phyloP scores from a whole-genome alignment of 768 basidiomycete species.

The Auricularia heimuer region DNA sequence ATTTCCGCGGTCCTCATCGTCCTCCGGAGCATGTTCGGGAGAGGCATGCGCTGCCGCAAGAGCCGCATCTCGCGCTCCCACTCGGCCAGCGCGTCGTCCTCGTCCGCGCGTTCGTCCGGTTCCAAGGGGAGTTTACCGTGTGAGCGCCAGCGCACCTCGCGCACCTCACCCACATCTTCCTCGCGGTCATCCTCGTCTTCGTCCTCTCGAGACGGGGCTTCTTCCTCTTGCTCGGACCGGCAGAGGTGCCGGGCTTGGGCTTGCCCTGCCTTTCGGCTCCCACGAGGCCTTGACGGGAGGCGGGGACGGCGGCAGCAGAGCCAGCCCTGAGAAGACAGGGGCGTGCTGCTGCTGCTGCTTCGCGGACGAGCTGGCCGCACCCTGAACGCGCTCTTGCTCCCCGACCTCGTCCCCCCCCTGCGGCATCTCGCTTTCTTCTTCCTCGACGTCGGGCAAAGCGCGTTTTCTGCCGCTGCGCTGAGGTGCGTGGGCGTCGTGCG shows the following conservation, averaged over 20 bases:
- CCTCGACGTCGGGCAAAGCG: background rate
- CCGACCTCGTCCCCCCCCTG: too few species aligned
- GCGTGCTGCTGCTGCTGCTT: background rate
- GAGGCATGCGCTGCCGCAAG: background rate
- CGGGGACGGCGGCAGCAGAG: background rate
- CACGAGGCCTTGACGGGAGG: background rate
- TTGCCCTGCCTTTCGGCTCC: background rate
- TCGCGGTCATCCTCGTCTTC: background rate
- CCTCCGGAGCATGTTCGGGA: background rate
- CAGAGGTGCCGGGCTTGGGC: background rate
- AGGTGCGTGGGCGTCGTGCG: background rate
- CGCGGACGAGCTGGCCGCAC: background rate
- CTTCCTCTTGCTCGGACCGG: background rate
- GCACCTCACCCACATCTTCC: background rate
- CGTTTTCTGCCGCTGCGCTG: background rate
- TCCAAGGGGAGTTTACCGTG: background rate
- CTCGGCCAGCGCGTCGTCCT: background rate
- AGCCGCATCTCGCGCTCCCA: conserved; percentile 1
- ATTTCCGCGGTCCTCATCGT: background rate
- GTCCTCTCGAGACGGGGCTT: background rate
- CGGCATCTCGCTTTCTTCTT: background rate
- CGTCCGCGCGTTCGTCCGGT: background rate
- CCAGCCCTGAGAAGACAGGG: background rate
- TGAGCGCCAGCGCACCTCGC: too few species aligned
- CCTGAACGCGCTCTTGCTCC: too few species aligned